phyloP scores from a whole-genome alignment of 2,329 filamentous ascomycete species.

The Fonsecaea pugnacius region DNA sequence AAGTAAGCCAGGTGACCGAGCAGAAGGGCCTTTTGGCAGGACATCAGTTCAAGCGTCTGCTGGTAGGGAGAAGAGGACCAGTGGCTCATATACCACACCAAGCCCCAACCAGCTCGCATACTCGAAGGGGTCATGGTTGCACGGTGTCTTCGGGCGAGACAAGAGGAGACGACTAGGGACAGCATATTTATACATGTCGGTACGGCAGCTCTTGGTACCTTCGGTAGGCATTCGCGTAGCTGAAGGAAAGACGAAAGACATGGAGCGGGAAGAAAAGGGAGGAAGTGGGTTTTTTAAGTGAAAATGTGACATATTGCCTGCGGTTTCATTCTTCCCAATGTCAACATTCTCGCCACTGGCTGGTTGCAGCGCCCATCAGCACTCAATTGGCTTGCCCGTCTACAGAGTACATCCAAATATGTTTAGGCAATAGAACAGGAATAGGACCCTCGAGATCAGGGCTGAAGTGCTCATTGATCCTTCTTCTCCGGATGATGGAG shows the following conservation, averaged over 20 bases:
- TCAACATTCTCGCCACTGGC: slow-evolving; percentile 5
- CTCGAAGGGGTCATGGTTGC: neutral
- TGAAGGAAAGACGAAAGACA: neutral
- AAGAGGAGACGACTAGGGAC: neutral
- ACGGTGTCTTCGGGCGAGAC: neutral
- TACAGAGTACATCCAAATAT: neutral
- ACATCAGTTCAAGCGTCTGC: neutral
- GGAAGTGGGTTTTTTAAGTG: slow-evolving; percentile 1
- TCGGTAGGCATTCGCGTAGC: neutral
- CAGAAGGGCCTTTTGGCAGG: neutral
- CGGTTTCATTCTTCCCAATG: neutral
- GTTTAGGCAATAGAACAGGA: slow-evolving; percentile 6
- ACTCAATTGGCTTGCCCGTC: neutral
- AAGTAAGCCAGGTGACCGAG: neutral
- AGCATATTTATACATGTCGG: neutral
- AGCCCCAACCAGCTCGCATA: neutral
- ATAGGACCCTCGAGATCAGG: neutral
- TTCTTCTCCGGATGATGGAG: slow-evolving; percentile 1
- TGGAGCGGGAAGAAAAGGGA: neutral
- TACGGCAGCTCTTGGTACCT: neutral
- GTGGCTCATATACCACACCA: neutral
- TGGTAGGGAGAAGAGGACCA: neutral
- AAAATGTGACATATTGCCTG: neutral
- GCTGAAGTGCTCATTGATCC: slow-evolving; percentile 4
- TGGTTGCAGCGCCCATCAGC: slow-evolving; percentile 1